Conservation (phyloP, 2,329 filamentous ascomycete genomes). For the Cordyceps cateniannulata region DNA sequence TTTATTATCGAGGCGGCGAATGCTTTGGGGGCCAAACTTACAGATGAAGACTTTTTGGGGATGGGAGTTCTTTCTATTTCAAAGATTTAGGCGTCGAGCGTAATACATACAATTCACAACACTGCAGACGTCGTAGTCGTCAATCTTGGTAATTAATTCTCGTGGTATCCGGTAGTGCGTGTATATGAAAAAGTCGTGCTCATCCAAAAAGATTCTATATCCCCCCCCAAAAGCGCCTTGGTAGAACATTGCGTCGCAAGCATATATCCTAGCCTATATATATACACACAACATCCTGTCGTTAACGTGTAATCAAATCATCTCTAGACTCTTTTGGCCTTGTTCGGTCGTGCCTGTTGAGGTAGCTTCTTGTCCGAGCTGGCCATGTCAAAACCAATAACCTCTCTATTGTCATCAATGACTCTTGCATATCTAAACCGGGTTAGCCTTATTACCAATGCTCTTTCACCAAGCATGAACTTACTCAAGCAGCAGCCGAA, state of each 20-base stretch:
- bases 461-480: constrained; percentile 20
- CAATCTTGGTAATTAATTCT: background rate
- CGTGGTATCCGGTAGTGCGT: background rate
- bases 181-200: background rate
- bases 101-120: background rate
- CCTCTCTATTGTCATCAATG: constrained; percentile 56
- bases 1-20: background rate
- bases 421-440: constrained; percentile 51
- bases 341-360: background rate
- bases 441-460: background rate
- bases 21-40: background rate
- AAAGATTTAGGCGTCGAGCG: background rate
- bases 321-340: background rate
- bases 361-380: constrained; percentile 20
- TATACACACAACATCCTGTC: background rate
- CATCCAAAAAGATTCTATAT: background rate
- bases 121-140: background rate
- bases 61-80: background rate
- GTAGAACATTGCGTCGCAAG: background rate
- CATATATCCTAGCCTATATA: background rate
- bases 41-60: background rate
- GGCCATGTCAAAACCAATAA: constrained; percentile 44
- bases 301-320: background rate
- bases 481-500: constrained; percentile 63
- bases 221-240: background rate